A percentile compares a stretch with the other conserved stretches of the same genome.
phyloP scores from a whole-genome alignment of 2,329 filamentous ascomycete species.

The Fusarium sp. region DNA sequence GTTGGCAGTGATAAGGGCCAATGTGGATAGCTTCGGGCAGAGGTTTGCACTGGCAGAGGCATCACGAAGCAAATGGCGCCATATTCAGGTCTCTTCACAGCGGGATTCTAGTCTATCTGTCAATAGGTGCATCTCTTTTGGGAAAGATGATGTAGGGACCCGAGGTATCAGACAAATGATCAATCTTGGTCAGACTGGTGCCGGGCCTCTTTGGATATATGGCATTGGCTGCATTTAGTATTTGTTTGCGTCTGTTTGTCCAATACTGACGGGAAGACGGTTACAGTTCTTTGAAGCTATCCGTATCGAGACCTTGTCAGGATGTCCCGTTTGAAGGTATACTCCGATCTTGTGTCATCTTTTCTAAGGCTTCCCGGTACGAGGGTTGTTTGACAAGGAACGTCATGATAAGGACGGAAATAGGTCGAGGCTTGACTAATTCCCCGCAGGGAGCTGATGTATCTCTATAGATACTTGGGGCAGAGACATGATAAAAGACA shows the following conservation, averaged over 20 bases:
- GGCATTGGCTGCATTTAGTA: constrained; percentile 13
- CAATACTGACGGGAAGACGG: constrained; percentile 27
- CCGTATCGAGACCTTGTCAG: constrained; percentile 34
- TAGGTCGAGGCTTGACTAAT: constrained; percentile 27
- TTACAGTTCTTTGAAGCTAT: constrained; percentile 15
- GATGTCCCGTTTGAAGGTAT: constrained; percentile 11
- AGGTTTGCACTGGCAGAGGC: constrained; percentile 25
- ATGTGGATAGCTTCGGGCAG: constrained; percentile 11
- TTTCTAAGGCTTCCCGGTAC: not conserved
- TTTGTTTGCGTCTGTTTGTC: constrained; percentile 37
- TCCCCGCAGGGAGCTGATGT: constrained; percentile 19
- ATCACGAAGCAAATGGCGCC: not conserved
- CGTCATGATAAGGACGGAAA: constrained; percentile 38
- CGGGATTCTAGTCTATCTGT: constrained; percentile 5
- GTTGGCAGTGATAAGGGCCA: constrained; percentile 20
- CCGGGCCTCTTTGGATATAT: constrained; percentile 9
- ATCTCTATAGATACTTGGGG: not conserved
- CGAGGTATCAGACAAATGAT: constrained; percentile 10
- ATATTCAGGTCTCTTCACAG: constrained; percentile 13
- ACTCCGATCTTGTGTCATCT: constrained; percentile 13
- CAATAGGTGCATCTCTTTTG: constrained; percentile 6
- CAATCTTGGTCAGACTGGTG: constrained; percentile 29
- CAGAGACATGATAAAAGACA: not conserved
- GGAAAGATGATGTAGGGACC: constrained; percentile 35
- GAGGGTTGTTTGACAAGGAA: constrained; percentile 23